phyloP scores from a whole-genome alignment of 352 stramenopile genomes.

The Pythium vanterpoolii region DNA sequence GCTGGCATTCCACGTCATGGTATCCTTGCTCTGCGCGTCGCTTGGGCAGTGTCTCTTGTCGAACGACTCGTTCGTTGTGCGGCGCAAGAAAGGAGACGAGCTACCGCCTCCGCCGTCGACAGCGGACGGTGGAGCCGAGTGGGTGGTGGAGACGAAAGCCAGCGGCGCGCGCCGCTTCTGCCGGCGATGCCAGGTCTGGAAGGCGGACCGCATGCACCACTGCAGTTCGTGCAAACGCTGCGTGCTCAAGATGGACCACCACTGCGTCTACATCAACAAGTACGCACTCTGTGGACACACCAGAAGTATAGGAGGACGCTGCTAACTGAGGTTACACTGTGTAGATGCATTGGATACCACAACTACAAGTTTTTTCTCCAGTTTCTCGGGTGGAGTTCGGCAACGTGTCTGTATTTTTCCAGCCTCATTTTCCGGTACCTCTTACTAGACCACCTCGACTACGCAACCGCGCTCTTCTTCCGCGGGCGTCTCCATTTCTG shows the following conservation, averaged over 20 bases:
- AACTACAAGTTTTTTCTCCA: slow-evolving; percentile 91
- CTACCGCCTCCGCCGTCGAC: background rate
- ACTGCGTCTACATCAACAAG: slow-evolving; percentile 90
- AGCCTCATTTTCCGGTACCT: slow-evolving; percentile 65
- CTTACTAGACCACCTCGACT: slow-evolving; percentile 50
- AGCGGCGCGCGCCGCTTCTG: slow-evolving; percentile 66
- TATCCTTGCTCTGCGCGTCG: slow-evolving; percentile 52
- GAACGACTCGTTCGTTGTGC: slow-evolving; percentile 48
- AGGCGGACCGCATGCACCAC: slow-evolving; percentile 80
- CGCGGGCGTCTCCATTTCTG: slow-evolving; percentile 50
- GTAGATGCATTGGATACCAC: slow-evolving; percentile 81
- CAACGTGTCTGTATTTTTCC: slow-evolving; percentile 67
- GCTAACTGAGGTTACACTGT: slow-evolving; percentile 1
- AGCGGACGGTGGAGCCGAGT: background rate
- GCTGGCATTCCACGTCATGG: slow-evolving; percentile 50
- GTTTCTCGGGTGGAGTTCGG: slow-evolving; percentile 75
- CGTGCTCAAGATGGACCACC: slow-evolving; percentile 88
- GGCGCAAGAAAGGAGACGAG: slow-evolving; percentile 25
- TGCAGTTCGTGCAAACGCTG: slow-evolving; percentile 75
- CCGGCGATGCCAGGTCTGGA: slow-evolving; percentile 70
- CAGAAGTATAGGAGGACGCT: background rate
- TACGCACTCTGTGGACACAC: slow-evolving; percentile 21
- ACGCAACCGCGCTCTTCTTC: slow-evolving; percentile 48
- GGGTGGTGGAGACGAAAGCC: slow-evolving; percentile 61
- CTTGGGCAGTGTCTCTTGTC: slow-evolving; percentile 56